Evolutionary conservation across 1,139 yeast genomes (phyloP), one percentile per base, ranked within the genome.

Genomic region (Lodderomyces metapsilosis): DNA sequence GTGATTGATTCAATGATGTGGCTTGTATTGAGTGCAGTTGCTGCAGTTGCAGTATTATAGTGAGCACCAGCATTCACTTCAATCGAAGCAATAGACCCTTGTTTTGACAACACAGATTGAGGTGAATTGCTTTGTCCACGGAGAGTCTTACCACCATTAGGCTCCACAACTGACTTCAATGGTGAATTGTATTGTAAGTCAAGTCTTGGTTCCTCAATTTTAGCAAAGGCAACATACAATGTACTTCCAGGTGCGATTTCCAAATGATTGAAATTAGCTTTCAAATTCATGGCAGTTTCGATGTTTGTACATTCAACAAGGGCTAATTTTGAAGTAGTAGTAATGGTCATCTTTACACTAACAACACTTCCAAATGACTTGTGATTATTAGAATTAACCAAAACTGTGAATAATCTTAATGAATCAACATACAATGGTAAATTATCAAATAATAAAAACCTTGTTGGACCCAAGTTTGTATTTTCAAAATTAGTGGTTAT

Each of bases 201-300:
- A 18, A 18, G 6, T 9, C 18, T 21, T 28, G 36, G 40, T 16
- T 39, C 37, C 31, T 74, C 59, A 25, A 83, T 69, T 53, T 79
- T 80, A 3, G 88, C 91, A 68, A 83, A 84, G 0, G 85, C 83
- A 37, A 81, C 82, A 41, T 77, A 71, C 56, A 87, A 75, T 22
- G 78, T 71, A 35, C 73, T 69, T 1, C 95, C 96, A 1, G 91
- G 85, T 46, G 82, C 78, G 32, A 92, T 71, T 57, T 91, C 97
- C 52, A 83, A 80, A 49, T 89, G 95, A 55, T 85, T 86, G 55
- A 89, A 76, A 38, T 74, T 79, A 4, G 86, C 84, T 55, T 83
- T 83, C 38, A 95, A 88, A 36, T 74, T 76, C 73, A 86, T 80
- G 10, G 98, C 95, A 32, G 81, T 69, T 37, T 88, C 96, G 11